phyloP scores from a whole-genome alignment of 1,139 yeast species.

The Pichiaceae sp. region DNA sequence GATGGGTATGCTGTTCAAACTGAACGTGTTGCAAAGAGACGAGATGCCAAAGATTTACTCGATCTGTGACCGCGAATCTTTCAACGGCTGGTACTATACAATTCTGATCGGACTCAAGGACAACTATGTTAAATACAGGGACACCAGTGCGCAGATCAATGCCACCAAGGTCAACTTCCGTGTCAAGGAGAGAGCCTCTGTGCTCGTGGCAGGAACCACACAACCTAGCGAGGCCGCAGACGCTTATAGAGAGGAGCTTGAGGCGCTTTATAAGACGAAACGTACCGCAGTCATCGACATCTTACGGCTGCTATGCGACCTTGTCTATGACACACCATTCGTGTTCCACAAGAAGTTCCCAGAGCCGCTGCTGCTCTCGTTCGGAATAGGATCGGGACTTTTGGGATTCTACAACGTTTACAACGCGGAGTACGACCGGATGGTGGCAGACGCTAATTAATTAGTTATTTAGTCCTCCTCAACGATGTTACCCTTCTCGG shows the following conservation, averaged over 20 bases:
- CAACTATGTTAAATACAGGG: constrained; percentile 32
- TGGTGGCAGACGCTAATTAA: not conserved
- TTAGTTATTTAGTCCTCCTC: constrained; percentile 33
- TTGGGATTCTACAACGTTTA: constrained; percentile 32
- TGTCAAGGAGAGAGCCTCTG: constrained; percentile 24
- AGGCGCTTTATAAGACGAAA: constrained; percentile 24
- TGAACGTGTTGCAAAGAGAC: constrained; percentile 37
- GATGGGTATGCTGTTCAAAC: constrained; percentile 42
- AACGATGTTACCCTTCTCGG: constrained; percentile 86
- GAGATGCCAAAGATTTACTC: constrained; percentile 28
- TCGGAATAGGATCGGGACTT: constrained; percentile 28
- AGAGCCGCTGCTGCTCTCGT: constrained; percentile 21
- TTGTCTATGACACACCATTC: constrained; percentile 34
- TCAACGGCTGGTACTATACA: constrained; percentile 58
- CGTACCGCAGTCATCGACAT: constrained; percentile 26
- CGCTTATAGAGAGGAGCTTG: constrained; percentile 15
- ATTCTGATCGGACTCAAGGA: constrained; percentile 47
- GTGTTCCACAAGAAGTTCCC: constrained; percentile 26
- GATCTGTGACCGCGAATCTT: constrained; percentile 33
- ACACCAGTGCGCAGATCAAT: constrained; percentile 34
- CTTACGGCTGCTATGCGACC: constrained; percentile 31
- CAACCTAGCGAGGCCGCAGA: not conserved
- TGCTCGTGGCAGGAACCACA: constrained; percentile 8
- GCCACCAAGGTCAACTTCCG: constrained; percentile 34
- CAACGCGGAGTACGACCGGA: not conserved